Evolutionary conservation across 495 filamentous ascomycete species (phyloP).

Genomic region (Penicillium flavigenum): DNA sequence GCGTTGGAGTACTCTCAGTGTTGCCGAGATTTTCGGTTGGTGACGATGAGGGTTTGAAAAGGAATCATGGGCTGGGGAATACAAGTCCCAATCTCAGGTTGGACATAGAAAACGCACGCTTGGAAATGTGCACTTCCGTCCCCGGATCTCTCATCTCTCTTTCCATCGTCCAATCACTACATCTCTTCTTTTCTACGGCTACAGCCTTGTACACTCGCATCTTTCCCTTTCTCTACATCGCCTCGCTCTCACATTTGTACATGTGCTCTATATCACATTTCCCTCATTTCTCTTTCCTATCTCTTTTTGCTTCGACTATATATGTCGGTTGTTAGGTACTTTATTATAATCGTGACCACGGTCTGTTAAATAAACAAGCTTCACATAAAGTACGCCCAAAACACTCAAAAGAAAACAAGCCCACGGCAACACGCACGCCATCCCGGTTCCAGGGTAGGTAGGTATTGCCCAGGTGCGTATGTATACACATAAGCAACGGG

Average conservation of each 20-base stretch:
- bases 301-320: background rate
- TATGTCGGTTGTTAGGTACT: background rate
- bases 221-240: background rate
- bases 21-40: constrained; percentile 90
- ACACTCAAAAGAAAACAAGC: too few species aligned
- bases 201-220: background rate
- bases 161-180: background rate
- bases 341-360: background rate
- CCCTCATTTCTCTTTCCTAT: background rate
- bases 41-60: constrained; percentile 9
- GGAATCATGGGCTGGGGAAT: background rate
- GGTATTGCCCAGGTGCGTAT: too few species aligned
- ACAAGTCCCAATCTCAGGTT: background rate
- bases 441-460: too few species aligned
- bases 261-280: background rate
- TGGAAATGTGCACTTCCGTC: background rate
- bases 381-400: background rate
- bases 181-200: background rate
- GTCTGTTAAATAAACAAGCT: background rate
- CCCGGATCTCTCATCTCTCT: background rate
- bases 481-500: too few species aligned
- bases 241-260: background rate
- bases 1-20: constrained; percentile 68
- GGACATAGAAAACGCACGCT: background rate
- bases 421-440: too few species aligned